These are phyloP conservation scores for Davidsoniella virescens DNA, from an alignment of 2,329 filamentous ascomycete species.

Conservation along the genomic window DNA sequence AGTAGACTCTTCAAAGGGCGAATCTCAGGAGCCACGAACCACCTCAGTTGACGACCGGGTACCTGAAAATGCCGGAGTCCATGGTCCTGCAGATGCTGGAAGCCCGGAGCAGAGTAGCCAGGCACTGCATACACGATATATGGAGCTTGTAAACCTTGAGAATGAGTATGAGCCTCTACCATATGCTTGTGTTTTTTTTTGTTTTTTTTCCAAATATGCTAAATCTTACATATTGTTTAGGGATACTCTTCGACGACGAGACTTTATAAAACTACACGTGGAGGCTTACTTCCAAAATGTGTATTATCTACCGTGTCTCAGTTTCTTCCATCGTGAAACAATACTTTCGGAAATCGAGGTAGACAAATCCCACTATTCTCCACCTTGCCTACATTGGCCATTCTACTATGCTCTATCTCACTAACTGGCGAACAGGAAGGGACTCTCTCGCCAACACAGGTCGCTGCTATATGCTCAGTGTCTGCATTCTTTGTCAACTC, in stretches of 20 bases:
- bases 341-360: conserved; percentile 23
- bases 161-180: conserved; percentile 10
- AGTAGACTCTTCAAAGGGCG: conserved; percentile 2
- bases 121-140: conserved; percentile 8
- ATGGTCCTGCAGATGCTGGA: conserved; percentile 6
- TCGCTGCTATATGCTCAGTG: conserved; percentile 25
- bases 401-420: background rate
- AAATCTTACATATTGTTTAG: conserved; percentile 14
- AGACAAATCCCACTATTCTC: background rate
- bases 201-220: background rate
- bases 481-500: conserved; percentile 23
- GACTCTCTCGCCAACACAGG: conserved; percentile 21
- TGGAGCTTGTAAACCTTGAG: conserved; percentile 10
- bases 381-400: background rate
- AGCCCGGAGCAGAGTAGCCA: conserved; percentile 8
- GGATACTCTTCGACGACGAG: conserved; percentile 21
- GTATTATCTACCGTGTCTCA: conserved; percentile 24
- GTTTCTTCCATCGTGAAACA: conserved; percentile 23
- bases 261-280: conserved; percentile 23
- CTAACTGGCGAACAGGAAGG: conserved; percentile 17
- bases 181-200: background rate
- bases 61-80: conserved; percentile 11
- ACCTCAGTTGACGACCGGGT: conserved; percentile 8
- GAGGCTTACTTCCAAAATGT: conserved; percentile 25
- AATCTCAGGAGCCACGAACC: background rate